phyloP scores from a whole-genome alignment of 2,329 filamentous ascomycete genomes.

The Pestalotiopsis sp. region DNA sequence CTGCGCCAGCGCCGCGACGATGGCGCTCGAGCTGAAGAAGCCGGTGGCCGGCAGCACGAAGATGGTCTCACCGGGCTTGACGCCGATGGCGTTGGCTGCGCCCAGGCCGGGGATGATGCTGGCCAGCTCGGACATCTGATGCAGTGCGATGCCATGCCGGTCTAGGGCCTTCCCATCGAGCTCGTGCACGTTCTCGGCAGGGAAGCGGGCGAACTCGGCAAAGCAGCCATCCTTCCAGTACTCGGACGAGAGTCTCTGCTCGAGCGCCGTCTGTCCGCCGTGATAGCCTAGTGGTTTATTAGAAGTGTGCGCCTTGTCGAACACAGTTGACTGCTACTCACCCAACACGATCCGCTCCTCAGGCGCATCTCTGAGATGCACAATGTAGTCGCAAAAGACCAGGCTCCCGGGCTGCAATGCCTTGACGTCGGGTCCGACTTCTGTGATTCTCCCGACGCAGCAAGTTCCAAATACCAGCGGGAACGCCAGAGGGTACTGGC shows the following conservation, averaged over 20 bases:
- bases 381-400: constrained; percentile 2
- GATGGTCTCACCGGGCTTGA: neutral
- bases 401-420: neutral
- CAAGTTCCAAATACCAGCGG: constrained; percentile 3
- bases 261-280: neutral
- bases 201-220: constrained; percentile 5
- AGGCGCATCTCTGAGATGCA: constrained; percentile 1
- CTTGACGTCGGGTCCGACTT: constrained; percentile 7
- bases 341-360: constrained; percentile 3
- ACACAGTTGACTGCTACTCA: neutral
- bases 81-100: neutral
- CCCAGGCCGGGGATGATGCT: neutral
- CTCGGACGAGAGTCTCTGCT: constrained; percentile 3
- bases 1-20: neutral
- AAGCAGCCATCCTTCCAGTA: constrained; percentile 7
- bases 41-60: constrained; percentile 3
- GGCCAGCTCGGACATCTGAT: neutral
- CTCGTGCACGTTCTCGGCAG: constrained; percentile 6
- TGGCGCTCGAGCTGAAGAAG: constrained; percentile 6
- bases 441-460: neutral
- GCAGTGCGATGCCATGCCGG: neutral
- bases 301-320: neutral
- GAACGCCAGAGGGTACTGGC: neutral
- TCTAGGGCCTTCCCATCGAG: neutral
- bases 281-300: neutral